A percentile compares a stretch with the other conserved stretches of the same genome.
These are phyloP conservation scores for Grigorovia yakushimaensis DNA, from an alignment of 805 yeast species.

Conservation along the genomic window DNA sequence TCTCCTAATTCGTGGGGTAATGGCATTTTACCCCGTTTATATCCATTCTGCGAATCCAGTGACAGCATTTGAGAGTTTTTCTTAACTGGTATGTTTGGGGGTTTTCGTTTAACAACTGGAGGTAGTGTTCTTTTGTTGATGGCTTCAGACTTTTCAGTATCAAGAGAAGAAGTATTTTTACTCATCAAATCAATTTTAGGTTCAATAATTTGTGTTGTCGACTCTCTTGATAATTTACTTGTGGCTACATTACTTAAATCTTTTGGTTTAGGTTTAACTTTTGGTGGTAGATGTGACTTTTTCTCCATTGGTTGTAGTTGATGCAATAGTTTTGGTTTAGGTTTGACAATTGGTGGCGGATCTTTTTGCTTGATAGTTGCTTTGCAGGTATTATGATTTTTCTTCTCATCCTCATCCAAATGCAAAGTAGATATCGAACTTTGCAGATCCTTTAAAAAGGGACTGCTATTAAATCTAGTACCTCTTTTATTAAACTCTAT, in stretches of 20 bases:
- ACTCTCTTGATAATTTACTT: neutral
- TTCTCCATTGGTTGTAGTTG: neutral
- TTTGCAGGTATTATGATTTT: neutral
- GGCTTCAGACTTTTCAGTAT: neutral
- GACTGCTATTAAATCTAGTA: neutral
- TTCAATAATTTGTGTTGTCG: no score
- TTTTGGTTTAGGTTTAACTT: neutral
- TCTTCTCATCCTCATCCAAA: neutral
- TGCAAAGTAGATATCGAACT: conserved; percentile 1
- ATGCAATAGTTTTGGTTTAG: neutral
- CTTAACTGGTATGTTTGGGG: neutral
- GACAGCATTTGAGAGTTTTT: neutral
- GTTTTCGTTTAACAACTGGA: neutral
- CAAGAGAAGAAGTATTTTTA: neutral
- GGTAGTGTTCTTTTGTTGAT: neutral
- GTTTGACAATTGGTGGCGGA: neutral
- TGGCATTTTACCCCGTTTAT: neutral
- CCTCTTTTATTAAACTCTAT: neutral
- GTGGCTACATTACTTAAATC: neutral
- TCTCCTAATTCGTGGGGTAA: neutral
- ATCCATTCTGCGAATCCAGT: neutral
- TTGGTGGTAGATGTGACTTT: neutral
- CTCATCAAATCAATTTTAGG: no score
- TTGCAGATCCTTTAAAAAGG: neutral
- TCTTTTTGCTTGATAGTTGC: neutral